phyloP scores from a whole-genome alignment of 768 basidiomycete species.

The Phanerochaete sordida region DNA sequence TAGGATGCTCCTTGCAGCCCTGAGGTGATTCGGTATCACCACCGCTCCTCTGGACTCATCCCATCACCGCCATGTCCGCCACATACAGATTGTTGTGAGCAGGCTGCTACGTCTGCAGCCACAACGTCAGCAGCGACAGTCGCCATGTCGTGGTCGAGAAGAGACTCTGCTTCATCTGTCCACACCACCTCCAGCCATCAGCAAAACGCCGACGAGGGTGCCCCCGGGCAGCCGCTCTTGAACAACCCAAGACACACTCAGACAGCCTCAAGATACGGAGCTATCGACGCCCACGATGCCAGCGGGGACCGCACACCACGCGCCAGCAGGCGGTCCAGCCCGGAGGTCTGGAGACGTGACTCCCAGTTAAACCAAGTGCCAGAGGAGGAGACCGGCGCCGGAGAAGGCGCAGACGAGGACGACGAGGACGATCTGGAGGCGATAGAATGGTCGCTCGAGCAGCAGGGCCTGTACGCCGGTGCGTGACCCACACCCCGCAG shows the following conservation, averaged over 20 bases:
- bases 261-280: conserved; percentile 1
- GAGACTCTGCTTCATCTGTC: neutral
- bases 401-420: conserved; percentile 37
- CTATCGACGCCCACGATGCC: neutral
- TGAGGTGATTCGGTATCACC: neutral
- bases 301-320: neutral
- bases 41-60: neutral
- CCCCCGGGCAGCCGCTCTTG: neutral
- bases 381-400: conserved; percentile 22
- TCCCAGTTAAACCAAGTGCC: conserved; percentile 25
- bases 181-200: neutral
- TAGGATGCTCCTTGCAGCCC: neutral
- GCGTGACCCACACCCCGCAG: conserved; percentile 10
- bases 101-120: neutral
- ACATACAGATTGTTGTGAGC: neutral
- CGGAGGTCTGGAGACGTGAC: conserved; percentile 23
- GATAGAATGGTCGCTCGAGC: conserved; percentile 40
- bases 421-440: conserved; percentile 36
- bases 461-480: conserved; percentile 50
- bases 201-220: neutral
- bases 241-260: neutral
- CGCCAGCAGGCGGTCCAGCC: conserved; percentile 19
- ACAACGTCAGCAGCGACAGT: neutral
- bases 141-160: conserved; percentile 2
- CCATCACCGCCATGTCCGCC: neutral